Base-by-base conservation (phyloP, 495 filamentous ascomycete species). In the Bathelium albidoporum region DNA sequence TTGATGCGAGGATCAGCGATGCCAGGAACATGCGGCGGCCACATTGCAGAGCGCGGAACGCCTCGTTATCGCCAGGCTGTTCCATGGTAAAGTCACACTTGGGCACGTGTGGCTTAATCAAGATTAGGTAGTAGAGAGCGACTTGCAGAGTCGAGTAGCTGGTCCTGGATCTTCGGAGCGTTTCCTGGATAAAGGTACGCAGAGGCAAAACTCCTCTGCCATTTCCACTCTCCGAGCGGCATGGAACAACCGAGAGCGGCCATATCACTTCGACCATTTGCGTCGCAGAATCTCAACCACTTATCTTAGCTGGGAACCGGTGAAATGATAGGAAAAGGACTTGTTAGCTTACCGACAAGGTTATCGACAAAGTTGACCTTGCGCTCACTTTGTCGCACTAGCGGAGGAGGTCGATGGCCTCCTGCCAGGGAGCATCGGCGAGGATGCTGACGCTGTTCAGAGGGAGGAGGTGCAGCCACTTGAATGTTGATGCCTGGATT, bases 131-230 rank as follows among this genome's bases (percentile, higher is more conserved):
- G 74, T 97, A 98, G 49, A 98, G 79, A 32, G 95, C 93, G 59
- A 98, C 95, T 76, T 97, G 95, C 62, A 98, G 76, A 32, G 94
- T 98, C 65, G 92, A 96, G 75, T 96, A 98, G 77, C 91, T 97
- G 45, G 94, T 95, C 69, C 92, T 85, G 45, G 94, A 98, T 64
- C 94, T 83, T 66, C 91, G 88, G 65, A 98, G 83, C 28, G 94
- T 97, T 78, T 97, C 94, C 74, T 97, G 92, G 70, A 98, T 96
- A 74, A 97, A 98, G 39, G 88, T 92, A 64, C 93, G 88, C 65
- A 98, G 81, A 63, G 93, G 91, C 65, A 98, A 80, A 61, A 97
- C 89, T 20, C 87, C 87, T 60, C 74, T 77, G 16, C 83, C 81
- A 63, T 75, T 64, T 34, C 58, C 58, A 41, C 68, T 70, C 39